These are phyloP conservation scores for Emergomyces africanus DNA, from an alignment of 2,329 filamentous ascomycete species.

Conservation along the genomic window DNA sequence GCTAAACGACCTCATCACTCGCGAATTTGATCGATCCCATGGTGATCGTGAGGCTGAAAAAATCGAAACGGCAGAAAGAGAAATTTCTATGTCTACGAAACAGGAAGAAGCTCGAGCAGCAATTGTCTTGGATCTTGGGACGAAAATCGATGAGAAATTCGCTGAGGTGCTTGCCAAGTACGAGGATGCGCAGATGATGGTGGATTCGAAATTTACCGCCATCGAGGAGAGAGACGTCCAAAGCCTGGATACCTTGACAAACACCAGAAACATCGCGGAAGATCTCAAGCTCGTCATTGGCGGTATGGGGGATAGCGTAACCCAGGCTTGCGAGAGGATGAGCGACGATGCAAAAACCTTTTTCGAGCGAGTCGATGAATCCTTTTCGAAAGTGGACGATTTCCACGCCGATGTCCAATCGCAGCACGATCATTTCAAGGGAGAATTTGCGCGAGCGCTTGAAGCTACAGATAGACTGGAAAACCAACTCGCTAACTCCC, in stretches of 20 bases:
- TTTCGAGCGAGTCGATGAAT: slow-evolving; percentile 68
- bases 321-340: slow-evolving; percentile 74
- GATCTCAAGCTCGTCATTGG: slow-evolving; percentile 80
- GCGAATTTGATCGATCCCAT: slow-evolving; percentile 78
- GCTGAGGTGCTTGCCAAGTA: slow-evolving; percentile 73
- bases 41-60: slow-evolving; percentile 67
- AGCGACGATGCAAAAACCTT: slow-evolving; percentile 78
- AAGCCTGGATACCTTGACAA: slow-evolving; percentile 59
- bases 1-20: slow-evolving; percentile 61
- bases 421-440: slow-evolving; percentile 71
- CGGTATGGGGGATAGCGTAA: slow-evolving; percentile 66
- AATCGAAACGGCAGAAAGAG: slow-evolving; percentile 57
- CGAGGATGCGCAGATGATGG: slow-evolving; percentile 64
- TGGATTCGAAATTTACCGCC: slow-evolving; percentile 61
- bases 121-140: slow-evolving; percentile 40
- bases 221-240: slow-evolving; percentile 61
- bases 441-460: slow-evolving; percentile 64
- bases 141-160: slow-evolving; percentile 63
- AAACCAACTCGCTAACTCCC: slow-evolving; percentile 64
- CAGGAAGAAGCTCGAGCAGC: slow-evolving; percentile 46
- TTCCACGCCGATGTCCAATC: slow-evolving; percentile 53
- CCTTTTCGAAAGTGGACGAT: slow-evolving; percentile 63
- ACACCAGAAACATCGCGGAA: slow-evolving; percentile 68
- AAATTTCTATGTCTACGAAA: slow-evolving; percentile 43
- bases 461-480: slow-evolving; percentile 63